phyloP scores from a whole-genome alignment of 192 early-diverging fungal species.

The Rhizoclosmatium sp. region DNA sequence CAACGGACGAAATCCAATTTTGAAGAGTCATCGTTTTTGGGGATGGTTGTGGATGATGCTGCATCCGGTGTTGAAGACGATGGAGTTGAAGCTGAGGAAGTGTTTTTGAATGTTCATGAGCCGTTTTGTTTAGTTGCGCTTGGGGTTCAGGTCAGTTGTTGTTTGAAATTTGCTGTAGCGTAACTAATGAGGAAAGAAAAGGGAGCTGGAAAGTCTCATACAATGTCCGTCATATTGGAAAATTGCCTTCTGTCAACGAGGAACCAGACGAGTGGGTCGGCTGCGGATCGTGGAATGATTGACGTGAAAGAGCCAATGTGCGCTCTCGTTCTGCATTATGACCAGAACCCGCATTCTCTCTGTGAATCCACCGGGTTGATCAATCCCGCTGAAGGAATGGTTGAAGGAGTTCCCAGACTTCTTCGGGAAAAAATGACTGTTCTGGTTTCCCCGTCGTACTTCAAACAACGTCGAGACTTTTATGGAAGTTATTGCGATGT shows the following conservation, averaged over 20 bases:
- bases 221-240: slow-evolving; percentile 41
- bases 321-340: slow-evolving; percentile 24
- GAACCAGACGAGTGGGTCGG: not conserved
- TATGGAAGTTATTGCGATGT: slow-evolving; percentile 43
- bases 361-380: slow-evolving; percentile 21
- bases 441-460: slow-evolving; percentile 46
- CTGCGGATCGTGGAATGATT: not conserved
- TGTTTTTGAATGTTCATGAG: slow-evolving; percentile 43
- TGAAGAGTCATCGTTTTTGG: slow-evolving; percentile 4
- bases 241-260: slow-evolving; percentile 31
- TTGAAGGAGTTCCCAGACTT: not conserved
- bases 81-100: not conserved
- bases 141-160: slow-evolving; percentile 33
- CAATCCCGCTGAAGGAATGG: not conserved
- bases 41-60: not conserved
- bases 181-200: no score
- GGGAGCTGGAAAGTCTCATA: slow-evolving; percentile 48
- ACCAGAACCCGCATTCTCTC: slow-evolving; percentile 18
- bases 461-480: slow-evolving; percentile 20
- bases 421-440: slow-evolving; percentile 31
- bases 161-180: no score
- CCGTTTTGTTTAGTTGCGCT: slow-evolving; percentile 46
- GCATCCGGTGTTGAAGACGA: not conserved
- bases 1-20: not conserved
- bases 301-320: slow-evolving; percentile 24